phyloP scores from a whole-genome alignment of 331 rosid genomes.

The Cydonia oblonga region DNA sequence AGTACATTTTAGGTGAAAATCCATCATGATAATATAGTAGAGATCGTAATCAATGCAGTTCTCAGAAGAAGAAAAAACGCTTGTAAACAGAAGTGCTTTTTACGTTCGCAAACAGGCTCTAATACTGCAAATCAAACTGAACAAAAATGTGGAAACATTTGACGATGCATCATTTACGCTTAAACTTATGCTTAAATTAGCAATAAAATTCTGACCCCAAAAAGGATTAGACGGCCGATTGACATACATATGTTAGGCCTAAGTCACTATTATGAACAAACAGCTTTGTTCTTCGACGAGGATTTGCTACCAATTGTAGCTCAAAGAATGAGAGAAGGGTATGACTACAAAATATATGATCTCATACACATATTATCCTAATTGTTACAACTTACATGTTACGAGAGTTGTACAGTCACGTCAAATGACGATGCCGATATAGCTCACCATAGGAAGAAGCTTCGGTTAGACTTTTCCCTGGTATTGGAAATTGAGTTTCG shows the following conservation, averaged over 20 bases:
- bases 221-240: not conserved
- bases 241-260: not conserved
- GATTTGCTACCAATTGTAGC: not conserved
- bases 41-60: not conserved
- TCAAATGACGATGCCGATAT: not conserved
- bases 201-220: not conserved
- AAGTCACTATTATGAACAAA: not conserved
- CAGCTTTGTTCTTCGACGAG: not conserved
- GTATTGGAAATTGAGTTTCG: conserved; percentile 54
- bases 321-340: not conserved
- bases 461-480: conserved; percentile 65
- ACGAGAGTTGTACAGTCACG: not conserved
- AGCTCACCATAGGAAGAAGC: conserved; percentile 8
- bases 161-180: not conserved
- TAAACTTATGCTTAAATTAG: not conserved
- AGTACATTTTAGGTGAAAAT: not conserved
- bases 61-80: not conserved
- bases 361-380: not conserved
- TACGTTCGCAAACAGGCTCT: not conserved
- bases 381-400: not conserved
- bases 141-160: not conserved
- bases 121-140: not conserved
- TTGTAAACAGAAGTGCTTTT: not conserved
- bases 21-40: not conserved
- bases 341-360: not conserved